Conservation (phyloP, 495 filamentous ascomycete species). For the Hypoxylon intermedium region DNA sequence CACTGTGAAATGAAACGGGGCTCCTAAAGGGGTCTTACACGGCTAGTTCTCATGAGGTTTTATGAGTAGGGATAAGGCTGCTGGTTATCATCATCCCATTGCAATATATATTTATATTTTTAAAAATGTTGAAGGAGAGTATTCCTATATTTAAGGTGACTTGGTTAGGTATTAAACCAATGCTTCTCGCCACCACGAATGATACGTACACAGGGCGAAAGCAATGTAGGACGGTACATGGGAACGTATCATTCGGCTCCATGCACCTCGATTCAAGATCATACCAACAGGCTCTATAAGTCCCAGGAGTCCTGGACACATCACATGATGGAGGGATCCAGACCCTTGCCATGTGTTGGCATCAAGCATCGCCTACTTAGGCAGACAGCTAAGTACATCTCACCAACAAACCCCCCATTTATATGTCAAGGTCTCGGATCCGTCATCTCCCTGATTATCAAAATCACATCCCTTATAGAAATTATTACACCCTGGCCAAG, state of each 20-base stretch:
- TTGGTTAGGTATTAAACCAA: too few species aligned
- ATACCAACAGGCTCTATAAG: background rate
- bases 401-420: background rate
- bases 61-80: background rate
- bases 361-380: background rate
- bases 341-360: background rate
- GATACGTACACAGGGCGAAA: too few species aligned
- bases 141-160: too few species aligned
- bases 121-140: too few species aligned
- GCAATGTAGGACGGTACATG: background rate
- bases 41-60: background rate
- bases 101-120: too few species aligned
- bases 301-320: background rate
- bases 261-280: too few species aligned
- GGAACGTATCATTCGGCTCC: background rate
- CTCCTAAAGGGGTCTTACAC: background rate
- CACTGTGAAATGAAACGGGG: constrained; percentile 8
- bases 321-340: background rate
- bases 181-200: too few species aligned
- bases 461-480: too few species aligned
- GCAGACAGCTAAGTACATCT: background rate
- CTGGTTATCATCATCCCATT: too few species aligned
- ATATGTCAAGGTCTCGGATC: background rate
- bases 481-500: too few species aligned
- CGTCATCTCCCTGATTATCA: too few species aligned